A percentile compares a stretch with the other conserved stretches of the same genome.
These are phyloP conservation scores for Fusarium setosum DNA, from an alignment of 2,329 filamentous ascomycete genomes.

Conservation along the genomic window DNA sequence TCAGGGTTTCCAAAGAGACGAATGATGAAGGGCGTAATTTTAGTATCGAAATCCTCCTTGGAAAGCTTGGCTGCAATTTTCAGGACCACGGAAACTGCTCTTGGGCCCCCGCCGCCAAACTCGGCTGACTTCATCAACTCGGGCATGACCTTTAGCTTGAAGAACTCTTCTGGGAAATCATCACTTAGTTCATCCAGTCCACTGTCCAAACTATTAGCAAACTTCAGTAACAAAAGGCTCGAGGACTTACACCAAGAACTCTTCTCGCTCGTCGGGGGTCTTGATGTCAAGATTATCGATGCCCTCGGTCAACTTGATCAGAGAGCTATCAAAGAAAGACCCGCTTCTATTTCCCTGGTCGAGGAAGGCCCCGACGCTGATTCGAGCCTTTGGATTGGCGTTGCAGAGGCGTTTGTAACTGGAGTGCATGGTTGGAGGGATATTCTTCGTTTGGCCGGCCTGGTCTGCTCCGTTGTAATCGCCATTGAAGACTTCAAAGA, in stretches of 20 bases:
- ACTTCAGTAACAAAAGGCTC: no score
- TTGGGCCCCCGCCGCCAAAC: constrained; percentile 94
- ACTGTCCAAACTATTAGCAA: constrained; percentile 53
- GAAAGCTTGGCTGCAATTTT: constrained; percentile 90
- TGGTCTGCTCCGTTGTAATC: constrained; percentile 82
- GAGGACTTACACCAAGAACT: constrained; percentile 74
- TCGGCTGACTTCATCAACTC: constrained; percentile 99
- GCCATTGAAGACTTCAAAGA: constrained; percentile 94
- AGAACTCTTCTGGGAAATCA: constrained; percentile 97
- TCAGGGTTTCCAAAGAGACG: constrained; percentile 92
- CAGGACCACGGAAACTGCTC: constrained; percentile 88
- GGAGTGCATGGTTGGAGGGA: constrained; percentile 89
- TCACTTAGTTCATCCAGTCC: constrained; percentile 89
- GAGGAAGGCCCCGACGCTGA: constrained; percentile 86
- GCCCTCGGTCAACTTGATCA: constrained; percentile 92
- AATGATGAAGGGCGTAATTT: constrained; percentile 87
- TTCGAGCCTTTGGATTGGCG: constrained; percentile 86
- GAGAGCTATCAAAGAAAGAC: constrained; percentile 90
- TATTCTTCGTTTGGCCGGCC: constrained; percentile 84
- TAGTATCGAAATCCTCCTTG: constrained; percentile 88
- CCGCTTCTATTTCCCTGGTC: constrained; percentile 87
- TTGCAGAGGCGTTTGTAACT: constrained; percentile 92
- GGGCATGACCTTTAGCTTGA: constrained; percentile 95
- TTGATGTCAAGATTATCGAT: constrained; percentile 95
- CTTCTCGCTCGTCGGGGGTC: constrained; percentile 82